Evolutionary conservation across 2,329 filamentous ascomycete species (phyloP).

Genomic region (Chaetomium globosum): DNA sequence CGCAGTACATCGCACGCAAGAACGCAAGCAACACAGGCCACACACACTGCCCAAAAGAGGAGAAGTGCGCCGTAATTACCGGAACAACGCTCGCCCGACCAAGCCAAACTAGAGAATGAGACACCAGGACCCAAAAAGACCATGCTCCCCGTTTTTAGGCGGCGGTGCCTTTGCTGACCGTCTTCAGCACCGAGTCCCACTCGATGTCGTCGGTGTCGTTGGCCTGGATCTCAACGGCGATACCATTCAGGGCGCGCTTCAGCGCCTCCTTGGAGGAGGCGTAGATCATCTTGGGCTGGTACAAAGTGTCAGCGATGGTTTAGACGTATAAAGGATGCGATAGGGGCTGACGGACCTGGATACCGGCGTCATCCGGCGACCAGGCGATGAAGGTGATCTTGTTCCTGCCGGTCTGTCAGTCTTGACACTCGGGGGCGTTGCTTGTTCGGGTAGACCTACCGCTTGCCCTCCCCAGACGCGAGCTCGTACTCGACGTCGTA

Average conservation of each 20-base stretch:
- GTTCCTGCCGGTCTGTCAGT: constrained; percentile 53
- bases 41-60: neutral
- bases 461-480: constrained; percentile 70
- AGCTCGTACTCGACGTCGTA: constrained; percentile 82
- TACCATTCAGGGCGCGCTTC: constrained; percentile 75
- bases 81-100: constrained; percentile 19
- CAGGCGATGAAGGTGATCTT: constrained; percentile 79
- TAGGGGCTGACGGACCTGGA: constrained; percentile 63
- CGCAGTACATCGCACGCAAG: neutral
- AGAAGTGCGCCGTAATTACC: constrained; percentile 9
- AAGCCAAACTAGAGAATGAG: constrained; percentile 19
- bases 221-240: constrained; percentile 78
- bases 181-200: constrained; percentile 69
- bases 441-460: constrained; percentile 50
- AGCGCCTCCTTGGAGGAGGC: constrained; percentile 85
- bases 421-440: neutral
- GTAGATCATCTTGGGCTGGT: constrained; percentile 84
- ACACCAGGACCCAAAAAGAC: neutral
- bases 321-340: neutral
- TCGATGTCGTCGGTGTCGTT: constrained; percentile 84
- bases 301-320: neutral
- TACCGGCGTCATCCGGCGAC: constrained; percentile 77
- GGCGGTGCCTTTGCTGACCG: constrained; percentile 64
- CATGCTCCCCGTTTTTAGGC: constrained; percentile 23
- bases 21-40: constrained; percentile 4